Evolutionary conservation across 177 flowering plant genomes (phyloP).

Genomic region (Vitis hybrid): DNA sequence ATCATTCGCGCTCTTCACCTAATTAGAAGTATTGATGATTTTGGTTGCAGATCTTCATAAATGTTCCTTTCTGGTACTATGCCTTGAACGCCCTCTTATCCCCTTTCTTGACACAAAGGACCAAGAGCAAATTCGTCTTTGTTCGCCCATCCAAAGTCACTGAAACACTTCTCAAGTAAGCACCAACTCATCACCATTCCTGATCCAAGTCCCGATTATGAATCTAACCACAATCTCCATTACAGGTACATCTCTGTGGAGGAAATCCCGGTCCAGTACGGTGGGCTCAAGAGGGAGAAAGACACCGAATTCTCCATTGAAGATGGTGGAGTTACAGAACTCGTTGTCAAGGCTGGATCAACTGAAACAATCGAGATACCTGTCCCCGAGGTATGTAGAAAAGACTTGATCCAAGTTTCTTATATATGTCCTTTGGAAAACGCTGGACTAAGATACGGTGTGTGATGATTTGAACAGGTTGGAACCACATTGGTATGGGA

Average conservation of each 20-base stretch:
- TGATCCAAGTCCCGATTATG: too few relatives aligned
- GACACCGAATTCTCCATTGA: slow-evolving; percentile 26
- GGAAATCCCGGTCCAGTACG: slow-evolving; percentile 33
- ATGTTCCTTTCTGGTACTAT: slow-evolving; percentile 91
- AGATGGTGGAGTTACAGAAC: slow-evolving; percentile 22
- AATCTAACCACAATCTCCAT: too few relatives aligned
- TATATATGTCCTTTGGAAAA: background rate
- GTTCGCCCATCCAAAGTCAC: slow-evolving; percentile 72
- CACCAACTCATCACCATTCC: too few relatives aligned
- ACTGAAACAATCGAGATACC: slow-evolving; percentile 31
- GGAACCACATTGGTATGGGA: slow-evolving; percentile 66
- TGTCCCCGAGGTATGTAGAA: slow-evolving; percentile 26
- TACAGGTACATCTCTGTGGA: slow-evolving; percentile 34
- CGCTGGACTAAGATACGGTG: too few relatives aligned
- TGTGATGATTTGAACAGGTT: slow-evolving; percentile 30
- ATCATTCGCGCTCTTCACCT: background rate
- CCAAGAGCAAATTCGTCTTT: slow-evolving; percentile 82
- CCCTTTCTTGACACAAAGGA: slow-evolving; percentile 80
- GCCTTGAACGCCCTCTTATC: slow-evolving; percentile 68
- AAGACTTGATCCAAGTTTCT: background rate
- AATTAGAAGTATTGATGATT: background rate
- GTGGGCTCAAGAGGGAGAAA: slow-evolving; percentile 39
- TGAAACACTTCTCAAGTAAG: slow-evolving; percentile 86
- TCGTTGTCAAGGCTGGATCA: slow-evolving; percentile 29
- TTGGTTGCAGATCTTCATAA: slow-evolving; percentile 68